These are phyloP conservation scores for Exidia glandulosa DNA, from an alignment of 768 basidiomycete genomes.

Conservation along the genomic window DNA sequence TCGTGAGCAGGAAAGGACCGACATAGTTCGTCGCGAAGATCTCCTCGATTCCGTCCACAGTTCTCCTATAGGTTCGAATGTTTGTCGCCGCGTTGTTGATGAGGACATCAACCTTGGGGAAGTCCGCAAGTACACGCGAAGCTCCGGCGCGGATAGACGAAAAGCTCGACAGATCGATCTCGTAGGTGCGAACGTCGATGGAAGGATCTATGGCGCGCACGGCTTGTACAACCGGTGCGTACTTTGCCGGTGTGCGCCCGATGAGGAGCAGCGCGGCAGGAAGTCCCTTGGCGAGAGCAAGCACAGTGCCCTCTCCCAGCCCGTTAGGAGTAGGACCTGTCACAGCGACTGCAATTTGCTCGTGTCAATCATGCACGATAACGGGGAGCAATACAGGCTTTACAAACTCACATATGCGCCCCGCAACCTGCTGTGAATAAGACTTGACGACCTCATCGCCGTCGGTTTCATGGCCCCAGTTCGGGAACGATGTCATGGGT, in stretches of 20 bases:
- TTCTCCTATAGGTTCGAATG: not conserved
- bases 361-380: no score
- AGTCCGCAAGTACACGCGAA: not conserved
- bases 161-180: not conserved
- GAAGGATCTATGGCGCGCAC: not conserved
- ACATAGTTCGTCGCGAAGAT: not conserved
- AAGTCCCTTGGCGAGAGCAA: not conserved
- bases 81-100: not conserved
- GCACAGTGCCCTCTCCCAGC: not conserved
- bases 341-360: not conserved
- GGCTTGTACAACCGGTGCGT: not conserved
- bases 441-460: no score
- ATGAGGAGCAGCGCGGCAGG: not conserved
- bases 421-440: no score
- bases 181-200: not conserved
- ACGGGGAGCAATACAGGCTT: no score
- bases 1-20: not conserved
- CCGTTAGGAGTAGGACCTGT: not conserved
- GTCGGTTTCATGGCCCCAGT: no score
- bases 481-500: no score
- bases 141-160: not conserved
- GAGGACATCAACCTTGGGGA: not conserved
- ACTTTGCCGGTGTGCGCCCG: not conserved
- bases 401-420: no score
- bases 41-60: not conserved